Percentiles rank a stretch among this genome's conserved stretches.
Conservation (phyloP, 2,329 filamentous ascomycete species). For the Penicillium paneum region DNA sequence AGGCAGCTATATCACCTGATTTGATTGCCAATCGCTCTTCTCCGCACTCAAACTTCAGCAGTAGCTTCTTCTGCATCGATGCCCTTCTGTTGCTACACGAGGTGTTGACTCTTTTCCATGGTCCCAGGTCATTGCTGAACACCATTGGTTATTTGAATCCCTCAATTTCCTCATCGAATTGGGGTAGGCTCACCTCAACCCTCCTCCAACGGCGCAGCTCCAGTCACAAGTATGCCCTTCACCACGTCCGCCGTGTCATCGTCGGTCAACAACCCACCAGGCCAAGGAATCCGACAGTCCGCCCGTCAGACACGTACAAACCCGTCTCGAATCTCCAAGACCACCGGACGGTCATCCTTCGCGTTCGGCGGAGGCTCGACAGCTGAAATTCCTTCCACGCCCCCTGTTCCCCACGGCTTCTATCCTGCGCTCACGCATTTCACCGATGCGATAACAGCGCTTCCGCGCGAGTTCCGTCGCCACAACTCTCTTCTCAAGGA, state of each 20-base stretch:
- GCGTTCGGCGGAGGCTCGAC: slow-evolving; percentile 36
- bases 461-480: slow-evolving; percentile 90
- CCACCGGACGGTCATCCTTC: slow-evolving; percentile 41
- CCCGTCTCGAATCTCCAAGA: slow-evolving; percentile 49
- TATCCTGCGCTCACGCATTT: slow-evolving; percentile 71
- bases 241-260: slow-evolving; percentile 29
- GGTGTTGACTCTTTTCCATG: slow-evolving; percentile 2
- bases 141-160: slow-evolving; percentile 2
- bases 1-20: slow-evolving; percentile 24
- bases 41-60: slow-evolving; percentile 26
- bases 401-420: slow-evolving; percentile 49
- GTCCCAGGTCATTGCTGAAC: neutral
- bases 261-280: slow-evolving; percentile 27
- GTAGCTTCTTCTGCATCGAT: slow-evolving; percentile 7
- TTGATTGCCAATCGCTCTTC: slow-evolving; percentile 19
- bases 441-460: slow-evolving; percentile 83
- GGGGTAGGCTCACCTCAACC: slow-evolving; percentile 10
- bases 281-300: slow-evolving; percentile 34
- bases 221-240: slow-evolving; percentile 10
- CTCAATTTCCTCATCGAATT: slow-evolving; percentile 1
- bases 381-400: slow-evolving; percentile 25
- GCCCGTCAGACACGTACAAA: slow-evolving; percentile 49
- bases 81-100: slow-evolving; percentile 4
- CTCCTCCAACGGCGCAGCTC: slow-evolving; percentile 13
- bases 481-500: slow-evolving; percentile 96